These are phyloP conservation scores for Fusarium temperatum DNA, from an alignment of 2,329 filamentous ascomycete species.

Conservation along the genomic window DNA sequence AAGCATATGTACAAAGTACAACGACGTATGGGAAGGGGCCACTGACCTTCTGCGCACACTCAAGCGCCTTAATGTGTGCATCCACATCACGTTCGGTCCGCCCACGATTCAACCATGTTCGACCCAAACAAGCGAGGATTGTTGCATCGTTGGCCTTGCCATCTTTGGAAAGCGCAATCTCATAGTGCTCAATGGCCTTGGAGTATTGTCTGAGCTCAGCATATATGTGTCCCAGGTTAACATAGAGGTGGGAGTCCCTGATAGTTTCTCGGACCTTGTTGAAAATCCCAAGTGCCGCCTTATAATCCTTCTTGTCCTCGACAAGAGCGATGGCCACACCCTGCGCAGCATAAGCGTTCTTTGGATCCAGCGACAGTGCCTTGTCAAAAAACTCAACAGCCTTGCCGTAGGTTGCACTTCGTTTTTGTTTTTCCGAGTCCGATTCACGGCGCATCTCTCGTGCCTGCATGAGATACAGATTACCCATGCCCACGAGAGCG, in stretches of 20 bases:
- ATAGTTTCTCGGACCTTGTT: conserved; percentile 90
- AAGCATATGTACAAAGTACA: conserved; percentile 2
- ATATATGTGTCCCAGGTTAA: conserved; percentile 94
- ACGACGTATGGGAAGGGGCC: neutral
- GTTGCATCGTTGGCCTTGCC: conserved; percentile 76
- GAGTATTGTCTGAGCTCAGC: conserved; percentile 89
- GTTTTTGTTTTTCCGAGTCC: conserved; percentile 90
- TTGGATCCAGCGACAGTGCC: conserved; percentile 90
- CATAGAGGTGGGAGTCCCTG: conserved; percentile 85
- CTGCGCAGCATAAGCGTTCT: conserved; percentile 95
- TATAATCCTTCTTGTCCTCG: conserved; percentile 92
- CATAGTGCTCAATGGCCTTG: conserved; percentile 95
- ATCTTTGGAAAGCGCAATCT: conserved; percentile 82
- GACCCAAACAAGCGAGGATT: conserved; percentile 85
- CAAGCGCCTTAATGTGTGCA: conserved; percentile 64
- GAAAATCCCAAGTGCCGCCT: conserved; percentile 84
- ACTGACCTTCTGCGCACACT: conserved; percentile 70
- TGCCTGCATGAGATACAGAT: conserved; percentile 85
- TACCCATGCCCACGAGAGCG: conserved; percentile 95
- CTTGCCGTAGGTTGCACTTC: conserved; percentile 84
- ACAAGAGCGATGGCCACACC: conserved; percentile 93
- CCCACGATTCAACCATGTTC: conserved; percentile 85
- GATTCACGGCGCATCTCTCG: conserved; percentile 94
- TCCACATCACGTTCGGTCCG: conserved; percentile 68
- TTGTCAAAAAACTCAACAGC: conserved; percentile 99